Conservation (phyloP, 2,329 filamentous ascomycete genomes). For the Macrophomina phaseolina region DNA sequence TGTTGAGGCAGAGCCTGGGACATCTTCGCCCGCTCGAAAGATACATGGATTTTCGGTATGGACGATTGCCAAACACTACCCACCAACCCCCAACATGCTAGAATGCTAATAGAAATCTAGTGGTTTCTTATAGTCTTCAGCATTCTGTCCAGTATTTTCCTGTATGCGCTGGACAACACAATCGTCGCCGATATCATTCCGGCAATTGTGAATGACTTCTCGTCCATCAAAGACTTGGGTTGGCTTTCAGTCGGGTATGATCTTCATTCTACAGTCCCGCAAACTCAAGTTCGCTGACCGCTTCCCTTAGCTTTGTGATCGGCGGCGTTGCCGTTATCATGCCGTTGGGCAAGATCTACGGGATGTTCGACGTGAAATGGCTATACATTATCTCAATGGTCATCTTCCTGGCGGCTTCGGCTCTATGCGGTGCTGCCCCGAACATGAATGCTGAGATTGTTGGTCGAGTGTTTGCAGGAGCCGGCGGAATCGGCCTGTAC, state of each 20-base stretch:
- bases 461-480: conserved; percentile 44
- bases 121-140: conserved; percentile 25
- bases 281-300: background rate
- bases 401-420: conserved; percentile 38
- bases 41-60: no score
- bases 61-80: no score
- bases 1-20: no score
- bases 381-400: conserved; percentile 34
- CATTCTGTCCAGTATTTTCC: conserved; percentile 30
- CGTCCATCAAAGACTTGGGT: conserved; percentile 30
- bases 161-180: conserved; percentile 40
- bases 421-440: conserved; percentile 50
- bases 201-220: conserved; percentile 30
- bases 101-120: no score
- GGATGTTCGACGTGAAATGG: conserved; percentile 54
- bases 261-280: conserved; percentile 20
- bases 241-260: conserved; percentile 34
- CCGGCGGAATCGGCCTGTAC: conserved; percentile 43
- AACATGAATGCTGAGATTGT: conserved; percentile 55
- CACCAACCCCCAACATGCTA: no score
- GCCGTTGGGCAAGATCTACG: conserved; percentile 44
- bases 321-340: no score
- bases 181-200: conserved; percentile 36
- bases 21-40: no score
- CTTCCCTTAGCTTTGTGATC: background rate